Conservation (phyloP, 176 grass and related monocot species). For the Eleusine coracana region DNA sequence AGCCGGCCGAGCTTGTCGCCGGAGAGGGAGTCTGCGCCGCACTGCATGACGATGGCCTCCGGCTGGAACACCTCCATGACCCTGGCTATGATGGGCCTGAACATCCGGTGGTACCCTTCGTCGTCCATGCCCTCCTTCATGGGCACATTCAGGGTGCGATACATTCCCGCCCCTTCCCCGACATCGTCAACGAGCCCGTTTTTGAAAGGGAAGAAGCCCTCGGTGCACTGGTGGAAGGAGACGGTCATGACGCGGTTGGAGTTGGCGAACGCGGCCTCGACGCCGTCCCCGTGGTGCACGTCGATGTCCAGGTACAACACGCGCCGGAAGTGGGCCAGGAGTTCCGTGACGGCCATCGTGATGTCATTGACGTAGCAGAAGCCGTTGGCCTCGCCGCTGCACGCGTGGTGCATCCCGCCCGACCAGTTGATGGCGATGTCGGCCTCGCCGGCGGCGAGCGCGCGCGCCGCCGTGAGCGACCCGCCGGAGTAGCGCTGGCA, state of each 20-base stretch:
- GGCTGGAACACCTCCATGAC: constrained; percentile 18
- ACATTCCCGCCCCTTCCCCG: constrained; percentile 25
- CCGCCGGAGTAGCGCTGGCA: constrained; percentile 56
- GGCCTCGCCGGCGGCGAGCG: not conserved
- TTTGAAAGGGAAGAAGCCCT: constrained; percentile 39
- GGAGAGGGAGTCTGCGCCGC: constrained; percentile 47
- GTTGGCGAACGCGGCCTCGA: constrained; percentile 54
- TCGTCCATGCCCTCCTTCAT: constrained; percentile 63
- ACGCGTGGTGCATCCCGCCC: constrained; percentile 61
- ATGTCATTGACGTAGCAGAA: constrained; percentile 74
- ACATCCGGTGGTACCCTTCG: constrained; percentile 21
- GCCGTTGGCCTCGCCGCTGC: constrained; percentile 42
- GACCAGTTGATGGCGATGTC: constrained; percentile 68
- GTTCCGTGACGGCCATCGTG: not conserved
- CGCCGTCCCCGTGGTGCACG: constrained; percentile 85
- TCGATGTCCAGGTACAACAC: constrained; percentile 91
- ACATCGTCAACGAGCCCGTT: constrained; percentile 36
- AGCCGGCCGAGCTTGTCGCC: constrained; percentile 55
- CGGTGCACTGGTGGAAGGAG: constrained; percentile 60
- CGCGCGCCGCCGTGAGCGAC: constrained; percentile 27
- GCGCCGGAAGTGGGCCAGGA: constrained; percentile 44
- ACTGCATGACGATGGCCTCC: constrained; percentile 45
- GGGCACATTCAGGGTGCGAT: constrained; percentile 65
- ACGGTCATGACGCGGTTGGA: constrained; percentile 65
- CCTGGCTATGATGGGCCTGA: not conserved